These are phyloP conservation scores for Dipodascopsis uninucleata DNA, from an alignment of 805 yeast genomes.

Conservation along the genomic window DNA sequence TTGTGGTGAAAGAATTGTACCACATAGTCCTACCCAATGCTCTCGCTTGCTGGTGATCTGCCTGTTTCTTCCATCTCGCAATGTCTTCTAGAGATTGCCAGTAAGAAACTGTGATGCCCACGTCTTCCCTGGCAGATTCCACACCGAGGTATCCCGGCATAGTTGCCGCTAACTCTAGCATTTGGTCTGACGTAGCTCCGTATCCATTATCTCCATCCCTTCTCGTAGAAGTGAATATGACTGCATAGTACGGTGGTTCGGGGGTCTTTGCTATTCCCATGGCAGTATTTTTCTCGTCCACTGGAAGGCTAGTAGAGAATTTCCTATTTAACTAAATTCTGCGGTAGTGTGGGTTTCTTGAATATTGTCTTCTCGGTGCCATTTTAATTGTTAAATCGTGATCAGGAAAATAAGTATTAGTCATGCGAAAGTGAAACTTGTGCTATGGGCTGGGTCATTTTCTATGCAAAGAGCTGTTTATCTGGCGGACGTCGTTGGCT, in stretches of 20 bases:
- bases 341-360: too few relatives aligned
- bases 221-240: conserved; percentile 6
- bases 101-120: conserved; percentile 8
- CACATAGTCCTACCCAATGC: conserved; percentile 1
- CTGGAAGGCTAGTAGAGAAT: too few relatives aligned
- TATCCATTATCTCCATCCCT: not conserved
- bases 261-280: too few relatives aligned
- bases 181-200: not conserved
- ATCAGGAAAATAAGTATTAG: too few relatives aligned
- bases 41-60: conserved; percentile 4
- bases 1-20: conserved; percentile 3
- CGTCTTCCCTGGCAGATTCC: conserved; percentile 4
- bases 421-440: too few relatives aligned
- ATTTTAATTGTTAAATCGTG: too few relatives aligned
- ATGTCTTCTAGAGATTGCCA: conserved; percentile 11
- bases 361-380: too few relatives aligned
- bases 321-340: too few relatives aligned
- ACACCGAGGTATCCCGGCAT: conserved; percentile 7
- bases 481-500: too few relatives aligned
- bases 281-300: too few relatives aligned
- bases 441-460: too few relatives aligned
- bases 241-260: conserved; percentile 10
- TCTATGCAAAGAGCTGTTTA: too few relatives aligned
- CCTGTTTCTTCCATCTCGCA: not conserved
- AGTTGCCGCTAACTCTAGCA: conserved; percentile 3